Percentiles rank a stretch among this genome's conserved stretches.
phyloP scores from a whole-genome alignment of 139 green algal genomes.

The Haematococcus sp. region DNA sequence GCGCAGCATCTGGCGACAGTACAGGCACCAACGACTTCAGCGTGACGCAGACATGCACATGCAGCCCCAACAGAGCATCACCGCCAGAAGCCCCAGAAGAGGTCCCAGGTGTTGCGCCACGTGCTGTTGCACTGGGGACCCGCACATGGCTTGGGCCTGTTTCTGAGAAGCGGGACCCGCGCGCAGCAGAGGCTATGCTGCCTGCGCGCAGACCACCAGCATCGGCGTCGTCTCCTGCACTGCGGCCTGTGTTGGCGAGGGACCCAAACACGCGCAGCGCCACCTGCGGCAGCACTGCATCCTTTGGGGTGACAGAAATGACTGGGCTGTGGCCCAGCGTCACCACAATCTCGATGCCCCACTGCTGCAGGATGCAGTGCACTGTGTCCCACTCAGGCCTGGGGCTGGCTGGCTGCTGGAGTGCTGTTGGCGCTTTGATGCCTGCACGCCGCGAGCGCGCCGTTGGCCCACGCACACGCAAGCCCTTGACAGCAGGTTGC shows the following conservation, averaged over 20 bases:
- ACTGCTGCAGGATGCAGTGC: slow-evolving; percentile 4
- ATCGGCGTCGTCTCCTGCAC: no score
- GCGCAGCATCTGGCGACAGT: slow-evolving; percentile 10
- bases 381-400: background rate
- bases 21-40: slow-evolving; percentile 30
- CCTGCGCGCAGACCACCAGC: no score
- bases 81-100: no score
- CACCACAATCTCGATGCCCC: background rate
- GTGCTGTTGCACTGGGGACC: no score
- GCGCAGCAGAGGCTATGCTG: no score
- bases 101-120: no score
- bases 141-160: no score
- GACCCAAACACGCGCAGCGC: background rate
- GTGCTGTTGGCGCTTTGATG: background rate
- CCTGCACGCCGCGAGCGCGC: background rate
- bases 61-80: background rate
- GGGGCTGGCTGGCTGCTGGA: background rate
- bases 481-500: background rate
- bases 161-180: no score
- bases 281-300: background rate
- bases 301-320: no score
- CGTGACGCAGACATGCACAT: background rate
- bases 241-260: no score
- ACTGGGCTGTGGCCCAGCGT: no score
- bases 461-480: background rate